Percentiles rank a stretch among this genome's conserved stretches.
Conservation (phyloP, 1,284 basidiomycete genomes). For the Irpex rosettiformis region DNA sequence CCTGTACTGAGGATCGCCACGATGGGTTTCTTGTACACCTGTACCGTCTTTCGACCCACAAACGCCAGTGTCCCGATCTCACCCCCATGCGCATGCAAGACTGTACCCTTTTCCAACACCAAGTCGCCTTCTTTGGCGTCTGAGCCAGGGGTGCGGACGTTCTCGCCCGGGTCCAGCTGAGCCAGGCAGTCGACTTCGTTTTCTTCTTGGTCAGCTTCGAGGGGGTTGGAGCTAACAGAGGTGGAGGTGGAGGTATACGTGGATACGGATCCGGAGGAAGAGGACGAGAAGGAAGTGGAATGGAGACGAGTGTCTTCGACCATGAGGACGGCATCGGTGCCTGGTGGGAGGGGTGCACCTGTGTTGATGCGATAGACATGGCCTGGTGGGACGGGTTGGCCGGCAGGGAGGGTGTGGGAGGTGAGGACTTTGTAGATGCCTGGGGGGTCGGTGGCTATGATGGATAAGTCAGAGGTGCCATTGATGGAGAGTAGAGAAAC, state of each 20-base stretch:
- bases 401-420: conserved; percentile 41
- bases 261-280: too few relatives aligned
- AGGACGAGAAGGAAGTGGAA: conserved; percentile 33
- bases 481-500: not conserved
- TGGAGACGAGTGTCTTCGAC: conserved; percentile 84
- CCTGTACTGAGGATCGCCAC: conserved; percentile 85
- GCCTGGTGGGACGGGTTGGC: conserved; percentile 42
- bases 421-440: conserved; percentile 75
- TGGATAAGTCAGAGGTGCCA: not conserved
- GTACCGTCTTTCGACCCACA: conserved; percentile 69
- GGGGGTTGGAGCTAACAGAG: too few relatives aligned
- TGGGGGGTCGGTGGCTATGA: conserved; percentile 52
- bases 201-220: conserved; percentile 52
- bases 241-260: too few relatives aligned
- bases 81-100: conserved; percentile 67
- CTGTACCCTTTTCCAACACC: conserved; percentile 61
- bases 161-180: conserved; percentile 65
- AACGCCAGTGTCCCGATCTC: conserved; percentile 86
- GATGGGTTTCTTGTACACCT: conserved; percentile 66
- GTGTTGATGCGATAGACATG: conserved; percentile 77
- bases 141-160: conserved; percentile 70
- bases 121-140: conserved; percentile 70
- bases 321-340: conserved; percentile 83
- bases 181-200: conserved; percentile 63
- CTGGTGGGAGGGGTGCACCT: conserved; percentile 71